Evolutionary conservation across 1,139 yeast species (phyloP).

Genomic region (Debaryomyces sp.): DNA sequence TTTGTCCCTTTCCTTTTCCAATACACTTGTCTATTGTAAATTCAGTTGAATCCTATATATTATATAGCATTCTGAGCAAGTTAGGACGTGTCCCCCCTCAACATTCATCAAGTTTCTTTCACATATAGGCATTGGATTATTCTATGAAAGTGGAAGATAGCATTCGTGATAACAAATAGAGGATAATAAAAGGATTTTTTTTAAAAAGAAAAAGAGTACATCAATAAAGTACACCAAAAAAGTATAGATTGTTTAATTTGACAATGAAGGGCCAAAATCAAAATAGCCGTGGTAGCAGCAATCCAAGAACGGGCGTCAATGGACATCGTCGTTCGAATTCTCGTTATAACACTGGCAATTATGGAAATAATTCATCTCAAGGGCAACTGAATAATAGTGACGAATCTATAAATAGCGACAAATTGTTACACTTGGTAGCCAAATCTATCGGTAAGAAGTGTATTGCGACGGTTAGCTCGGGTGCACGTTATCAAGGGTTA

Average conservation of each 20-base stretch:
- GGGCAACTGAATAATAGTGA: constrained; percentile 7
- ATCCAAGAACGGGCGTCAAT: constrained; percentile 16
- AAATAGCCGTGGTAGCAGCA: constrained; percentile 20
- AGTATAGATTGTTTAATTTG: not conserved
- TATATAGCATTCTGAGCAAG: constrained; percentile 1
- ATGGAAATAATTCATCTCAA: not conserved
- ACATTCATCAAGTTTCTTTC: not conserved
- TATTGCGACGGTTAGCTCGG: constrained; percentile 63
- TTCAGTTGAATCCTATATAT: not conserved
- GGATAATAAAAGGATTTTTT: constrained; percentile 1
- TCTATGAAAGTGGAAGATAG: constrained; percentile 4
- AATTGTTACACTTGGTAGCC: constrained; percentile 50
- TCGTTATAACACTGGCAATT: constrained; percentile 15
- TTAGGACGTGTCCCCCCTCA: constrained; percentile 6
- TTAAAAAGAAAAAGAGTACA: not conserved
- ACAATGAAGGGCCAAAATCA: constrained; percentile 30
- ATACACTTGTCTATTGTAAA: constrained; percentile 1
- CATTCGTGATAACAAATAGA: not conserved
- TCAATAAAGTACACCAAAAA: not conserved
- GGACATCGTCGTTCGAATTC: constrained; percentile 34
- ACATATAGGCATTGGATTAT: constrained; percentile 1
- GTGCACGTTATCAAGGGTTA: constrained; percentile 62
- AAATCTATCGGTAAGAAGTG: constrained; percentile 61
- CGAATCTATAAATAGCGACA: constrained; percentile 34
- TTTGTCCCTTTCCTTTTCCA: constrained; percentile 3